Evolutionary conservation across 352 stramenopile genomes (phyloP), one percentile per base, ranked within the genome.

Genomic region (Phytophthora boehmeriae): DNA sequence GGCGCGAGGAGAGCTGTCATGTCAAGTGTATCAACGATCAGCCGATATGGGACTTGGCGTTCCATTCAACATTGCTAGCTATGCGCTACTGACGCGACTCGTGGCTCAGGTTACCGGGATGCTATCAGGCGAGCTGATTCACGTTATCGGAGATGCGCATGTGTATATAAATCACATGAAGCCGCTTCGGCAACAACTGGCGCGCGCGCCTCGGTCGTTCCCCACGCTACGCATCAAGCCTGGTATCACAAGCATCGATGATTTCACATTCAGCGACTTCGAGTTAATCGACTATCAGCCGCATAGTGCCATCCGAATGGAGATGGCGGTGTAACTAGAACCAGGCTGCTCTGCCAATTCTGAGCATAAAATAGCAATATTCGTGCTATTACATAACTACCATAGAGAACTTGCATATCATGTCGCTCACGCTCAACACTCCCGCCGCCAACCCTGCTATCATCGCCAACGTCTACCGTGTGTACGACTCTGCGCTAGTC

Each of bases 21-120:
- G 89, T 45, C 89, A 96, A 73, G 99, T 99, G 98, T 99, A 99
- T 75, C 98, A 99, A 83, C 94, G 98, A 17, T 99, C 93, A 45
- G 97, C 96, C n/a, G 98, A 99, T 76, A 99, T 99, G 96, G 97
- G 97, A 5, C 89, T 99, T 22, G 98, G 98, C 8, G 98, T 99
- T 30, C 98, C 98, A 5, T 99, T 99, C 77, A 99, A 99, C 79
- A 99, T 99, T 78, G 98, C 98, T 8, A 98, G 90, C 46, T 99
- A 99, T 76, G 92, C 97, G 30, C 76, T 99, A 47, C 83, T 99
- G 13, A 99, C 97, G 22, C 88, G 96, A 46, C 84, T 99, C 63
- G 75, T 99, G 20, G 97, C 97, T 1, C 97, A 99, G 54, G 97
- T 98, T n/a, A 94, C 87, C 1, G 88, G 85, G 0, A 70, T 99